Evolutionary conservation across 495 filamentous ascomycete genomes (phyloP), one percentile per base, ranked within the genome.

Genomic region (Darksidea phi): DNA sequence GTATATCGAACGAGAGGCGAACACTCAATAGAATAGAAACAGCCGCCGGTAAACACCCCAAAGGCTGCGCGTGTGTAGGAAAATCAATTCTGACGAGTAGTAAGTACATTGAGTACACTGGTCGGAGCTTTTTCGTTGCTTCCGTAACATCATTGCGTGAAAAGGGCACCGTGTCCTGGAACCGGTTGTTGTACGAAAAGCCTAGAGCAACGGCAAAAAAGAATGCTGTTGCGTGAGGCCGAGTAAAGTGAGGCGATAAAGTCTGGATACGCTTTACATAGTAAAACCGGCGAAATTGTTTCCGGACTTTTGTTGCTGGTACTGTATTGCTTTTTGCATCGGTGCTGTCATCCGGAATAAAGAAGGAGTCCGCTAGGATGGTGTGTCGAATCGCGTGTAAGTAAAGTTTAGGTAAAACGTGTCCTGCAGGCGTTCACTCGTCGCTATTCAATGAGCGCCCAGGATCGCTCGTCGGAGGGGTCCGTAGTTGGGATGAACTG

Each of bases 381-480:
- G 41, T 6, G 41, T 3, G 5, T 5, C 13, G 11, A 23, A 49
- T 20, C 46, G 46, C 24, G 6, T 24, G 24, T 6, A 24, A 20
- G 41, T 6, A 20, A 11, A 55, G 52, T 10, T 10, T 2, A 43
- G 23, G 52, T 12, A 43, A 42, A 42, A 20, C 1, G 20, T 18
- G 26, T 58, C n/a, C 8, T 34, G 24, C 15, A 11, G 24, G n/a
- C 12, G 26, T 17, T 66, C 58, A 67, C 36, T 63, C 64, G 23
- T 63, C 64, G 37, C 53, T 59, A 20, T 48, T 58, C 7, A 63
- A 21, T 20, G 64, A 63, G 17, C 26, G 20, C 3, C 59, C 64
- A 6, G 64, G 64, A 55, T 67, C 59, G 43, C 64, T 67, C 1
- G 59, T 67, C n/a, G 64, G 64, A 15, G 58, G 54, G 2, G 54